Evolutionary conservation across 2,329 filamentous ascomycete genomes (phyloP).

Genomic region (Biscogniauxia mediterranea): DNA sequence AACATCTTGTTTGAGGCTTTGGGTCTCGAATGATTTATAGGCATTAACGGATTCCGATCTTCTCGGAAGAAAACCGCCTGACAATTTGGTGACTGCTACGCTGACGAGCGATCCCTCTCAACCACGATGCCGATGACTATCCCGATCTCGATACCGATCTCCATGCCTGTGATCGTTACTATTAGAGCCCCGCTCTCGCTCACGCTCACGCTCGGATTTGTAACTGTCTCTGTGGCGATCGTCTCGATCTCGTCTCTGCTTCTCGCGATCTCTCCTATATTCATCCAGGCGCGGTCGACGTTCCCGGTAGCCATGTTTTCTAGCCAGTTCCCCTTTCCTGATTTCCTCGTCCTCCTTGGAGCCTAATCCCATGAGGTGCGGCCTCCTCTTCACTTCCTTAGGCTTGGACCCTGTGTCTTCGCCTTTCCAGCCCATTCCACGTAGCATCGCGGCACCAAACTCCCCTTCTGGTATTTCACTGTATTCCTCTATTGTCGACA

Average conservation of each 20-base stretch:
- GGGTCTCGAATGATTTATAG: too few relatives aligned
- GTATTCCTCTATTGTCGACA: slow-evolving; percentile 79
- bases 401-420: slow-evolving; percentile 51
- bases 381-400: slow-evolving; percentile 67
- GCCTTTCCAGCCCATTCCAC: slow-evolving; percentile 94
- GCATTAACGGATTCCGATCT: neutral
- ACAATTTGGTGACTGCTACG: neutral
- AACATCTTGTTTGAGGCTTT: neutral
- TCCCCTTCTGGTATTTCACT: slow-evolving; percentile 88
- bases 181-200: slow-evolving; percentile 39
- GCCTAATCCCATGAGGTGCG: slow-evolving; percentile 82
- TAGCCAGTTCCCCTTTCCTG: slow-evolving; percentile 59
- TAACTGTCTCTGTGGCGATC: slow-evolving; percentile 43
- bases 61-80: neutral
- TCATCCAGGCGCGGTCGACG: slow-evolving; percentile 48
- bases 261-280: slow-evolving; percentile 46
- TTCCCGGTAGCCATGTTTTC: slow-evolving; percentile 38
- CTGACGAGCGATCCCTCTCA: neutral
- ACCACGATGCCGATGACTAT: slow-evolving; percentile 25
- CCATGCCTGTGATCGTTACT: slow-evolving; percentile 28
- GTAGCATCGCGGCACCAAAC: slow-evolving; percentile 84
- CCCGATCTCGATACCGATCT: slow-evolving; percentile 34
- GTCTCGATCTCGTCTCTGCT: slow-evolving; percentile 41
- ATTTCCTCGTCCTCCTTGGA: slow-evolving; percentile 78
- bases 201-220: slow-evolving; percentile 46